Conservation (phyloP, 2,329 filamentous ascomycete genomes). For the Ilyonectria destructans region DNA sequence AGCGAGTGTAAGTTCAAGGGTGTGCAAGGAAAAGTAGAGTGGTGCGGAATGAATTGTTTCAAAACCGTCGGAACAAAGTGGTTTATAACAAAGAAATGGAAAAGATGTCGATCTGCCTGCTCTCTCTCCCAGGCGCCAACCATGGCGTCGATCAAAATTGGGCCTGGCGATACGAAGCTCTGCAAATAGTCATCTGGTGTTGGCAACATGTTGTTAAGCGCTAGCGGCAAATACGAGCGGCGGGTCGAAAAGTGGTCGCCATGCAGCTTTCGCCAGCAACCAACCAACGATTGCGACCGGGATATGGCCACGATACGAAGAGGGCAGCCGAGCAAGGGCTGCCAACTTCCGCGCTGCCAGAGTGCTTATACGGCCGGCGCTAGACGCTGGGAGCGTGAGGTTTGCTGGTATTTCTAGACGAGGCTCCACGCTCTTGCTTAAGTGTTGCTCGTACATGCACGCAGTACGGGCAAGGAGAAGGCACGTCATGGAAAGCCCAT, state of each 20-base stretch:
- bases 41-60: neutral
- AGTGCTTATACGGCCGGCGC: slow-evolving; percentile 12
- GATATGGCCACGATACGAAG: slow-evolving; percentile 10
- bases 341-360: neutral
- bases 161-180: slow-evolving; percentile 3
- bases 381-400: neutral
- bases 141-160: neutral
- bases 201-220: slow-evolving; percentile 20
- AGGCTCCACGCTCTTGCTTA: slow-evolving; percentile 1
- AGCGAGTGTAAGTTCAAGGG: slow-evolving; percentile 2
- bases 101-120: neutral
- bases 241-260: slow-evolving; percentile 14
- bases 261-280: neutral
- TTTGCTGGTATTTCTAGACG: slow-evolving; percentile 4
- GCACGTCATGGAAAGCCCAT: neutral
- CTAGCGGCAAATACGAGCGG: slow-evolving; percentile 13
- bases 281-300: neutral
- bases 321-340: neutral
- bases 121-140: neutral
- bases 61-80: neutral
- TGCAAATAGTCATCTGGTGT: slow-evolving; percentile 23
- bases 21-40: neutral
- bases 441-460: slow-evolving; percentile 2
- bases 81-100: neutral
- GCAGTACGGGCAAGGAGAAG: neutral